Base-by-base conservation (phyloP, 2,329 filamentous ascomycete species). In the Fusarium chlamydosporum region DNA sequence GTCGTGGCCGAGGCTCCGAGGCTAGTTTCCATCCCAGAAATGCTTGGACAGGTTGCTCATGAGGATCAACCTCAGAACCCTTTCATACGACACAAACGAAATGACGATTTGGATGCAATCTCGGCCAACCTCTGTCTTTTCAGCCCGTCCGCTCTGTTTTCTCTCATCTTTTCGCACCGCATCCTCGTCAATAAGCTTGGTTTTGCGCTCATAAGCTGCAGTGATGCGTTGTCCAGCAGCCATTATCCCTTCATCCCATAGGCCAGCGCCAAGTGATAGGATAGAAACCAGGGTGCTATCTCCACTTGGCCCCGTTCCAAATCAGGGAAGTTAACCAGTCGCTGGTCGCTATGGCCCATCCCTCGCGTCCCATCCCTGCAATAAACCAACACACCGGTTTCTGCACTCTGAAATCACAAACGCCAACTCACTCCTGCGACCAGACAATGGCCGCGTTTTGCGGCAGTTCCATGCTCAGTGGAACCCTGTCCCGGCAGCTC, bases 361-460 rank as follows among this genome's bases (percentile, higher is more conserved):
- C 73, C 70, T 69, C 54, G 68, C 73, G 65, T 55, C 60, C 42
- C 61, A 78, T 72, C 78, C 78, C 74, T 79, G 77, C 73, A 72
- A 60, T 34, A 50, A 38, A 31, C 53, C 63, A 70, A 59, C 67
- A 62, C 58, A 73, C 68, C 63, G 70, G 65, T 67, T 70, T 72
- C 60, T 74, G 64, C 65, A 66, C 60, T 66, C 63, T 67, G 64
- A 68, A 80, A 80, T 64, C 73, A 72, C 63, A 71, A 69, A 72
- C 72, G 83, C 81, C 83, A 84, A 75, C 83, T 80, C 82, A 84
- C 78, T 78, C 74, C 76, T 80, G 78, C 81, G 79, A 76, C 81
- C 81, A 78, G 82, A 82, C 81, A 80, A 83, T 78, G 82, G 76
- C 82, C 77, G 60, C 46, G 55, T 59, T 58, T 61, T 61, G 68